phyloP scores from a whole-genome alignment of 192 early-diverging fungal genomes.

The Coemansia sp. region DNA sequence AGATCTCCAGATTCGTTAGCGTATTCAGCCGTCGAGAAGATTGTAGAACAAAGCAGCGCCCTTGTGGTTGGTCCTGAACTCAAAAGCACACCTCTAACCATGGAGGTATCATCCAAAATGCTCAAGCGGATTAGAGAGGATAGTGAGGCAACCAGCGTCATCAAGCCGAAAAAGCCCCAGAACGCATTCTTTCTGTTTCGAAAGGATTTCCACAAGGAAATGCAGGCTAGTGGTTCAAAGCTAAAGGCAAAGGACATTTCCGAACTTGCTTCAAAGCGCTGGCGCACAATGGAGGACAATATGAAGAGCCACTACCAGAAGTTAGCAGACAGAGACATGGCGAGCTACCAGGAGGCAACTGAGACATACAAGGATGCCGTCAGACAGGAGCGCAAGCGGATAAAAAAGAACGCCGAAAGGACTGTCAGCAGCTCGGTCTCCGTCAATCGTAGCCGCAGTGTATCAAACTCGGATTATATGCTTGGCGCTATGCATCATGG shows the following conservation, averaged over 20 bases:
- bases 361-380: neutral
- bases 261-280: neutral
- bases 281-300: neutral
- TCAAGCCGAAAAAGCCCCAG: neutral
- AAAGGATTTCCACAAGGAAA: conserved; percentile 1
- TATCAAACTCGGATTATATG: neutral
- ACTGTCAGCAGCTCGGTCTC: neutral
- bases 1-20: too few relatives aligned
- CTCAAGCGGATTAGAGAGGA: conserved; percentile 2
- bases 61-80: too few relatives aligned
- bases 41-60: too few relatives aligned
- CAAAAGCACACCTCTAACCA: too few relatives aligned
- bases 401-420: conserved; percentile 1
- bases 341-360: neutral
- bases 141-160: neutral
- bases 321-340: conserved; percentile 1
- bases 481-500: too few relatives aligned
- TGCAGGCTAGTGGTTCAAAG: neutral
- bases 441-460: neutral
- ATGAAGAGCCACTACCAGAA: neutral
- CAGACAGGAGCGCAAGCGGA: neutral
- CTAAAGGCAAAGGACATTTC: conserved; percentile 5
- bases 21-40: too few relatives aligned
- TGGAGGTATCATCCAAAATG: neutral
- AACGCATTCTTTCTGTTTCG: conserved; percentile 1